Evolutionary conservation across 2,329 filamentous ascomycete genomes (phyloP).

Genomic region (Fusarium decemcellulare): DNA sequence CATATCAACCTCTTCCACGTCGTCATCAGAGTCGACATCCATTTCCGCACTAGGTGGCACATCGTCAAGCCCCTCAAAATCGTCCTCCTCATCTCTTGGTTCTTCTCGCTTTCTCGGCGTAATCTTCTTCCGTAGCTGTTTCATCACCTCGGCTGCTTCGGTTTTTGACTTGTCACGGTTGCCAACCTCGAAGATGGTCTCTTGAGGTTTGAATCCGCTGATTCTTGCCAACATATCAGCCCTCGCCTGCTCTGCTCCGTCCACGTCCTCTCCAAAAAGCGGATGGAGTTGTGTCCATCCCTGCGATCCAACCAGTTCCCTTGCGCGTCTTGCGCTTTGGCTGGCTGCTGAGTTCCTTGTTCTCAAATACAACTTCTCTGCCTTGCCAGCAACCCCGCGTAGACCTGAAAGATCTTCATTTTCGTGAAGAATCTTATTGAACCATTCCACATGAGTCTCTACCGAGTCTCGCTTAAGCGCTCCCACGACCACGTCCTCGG

Average conservation of each 20-base stretch:
- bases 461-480: slow-evolving; percentile 80
- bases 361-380: slow-evolving; percentile 92
- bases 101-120: slow-evolving; percentile 68
- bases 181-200: slow-evolving; percentile 97
- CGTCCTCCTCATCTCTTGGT: slow-evolving; percentile 58
- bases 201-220: slow-evolving; percentile 88
- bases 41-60: slow-evolving; percentile 53
- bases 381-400: slow-evolving; percentile 83
- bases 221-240: slow-evolving; percentile 91
- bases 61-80: slow-evolving; percentile 51
- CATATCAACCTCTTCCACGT: slow-evolving; percentile 54
- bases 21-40: slow-evolving; percentile 44
- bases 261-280: slow-evolving; percentile 81
- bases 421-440: slow-evolving; percentile 83
- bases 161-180: slow-evolving; percentile 75
- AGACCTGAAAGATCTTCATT: slow-evolving; percentile 81
- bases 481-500: slow-evolving; percentile 88
- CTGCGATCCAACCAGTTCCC: slow-evolving; percentile 79
- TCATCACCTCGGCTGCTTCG: slow-evolving; percentile 83
- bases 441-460: slow-evolving; percentile 84
- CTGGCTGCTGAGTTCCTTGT: slow-evolving; percentile 91
- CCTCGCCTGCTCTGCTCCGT: slow-evolving; percentile 77
- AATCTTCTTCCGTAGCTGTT: slow-evolving; percentile 78
- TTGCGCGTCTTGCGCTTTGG: slow-evolving; percentile 90
- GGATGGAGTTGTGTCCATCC: slow-evolving; percentile 83